Conservation (phyloP, 306 rosid species). For the Trifolium dubium region DNA sequence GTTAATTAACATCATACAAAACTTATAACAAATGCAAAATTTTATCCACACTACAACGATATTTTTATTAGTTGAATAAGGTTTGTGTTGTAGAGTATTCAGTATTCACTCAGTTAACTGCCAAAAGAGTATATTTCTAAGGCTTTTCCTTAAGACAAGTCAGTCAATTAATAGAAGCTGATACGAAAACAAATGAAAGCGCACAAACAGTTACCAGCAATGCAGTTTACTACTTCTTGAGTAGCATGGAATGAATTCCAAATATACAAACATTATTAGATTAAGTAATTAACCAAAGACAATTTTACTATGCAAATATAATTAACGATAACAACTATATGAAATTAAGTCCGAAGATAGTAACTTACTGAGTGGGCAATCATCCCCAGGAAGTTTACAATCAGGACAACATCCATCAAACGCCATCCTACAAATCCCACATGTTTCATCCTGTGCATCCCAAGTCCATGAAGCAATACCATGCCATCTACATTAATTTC, state of each 20-base stretch:
- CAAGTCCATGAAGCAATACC: constrained; percentile 94
- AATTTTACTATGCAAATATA: not conserved
- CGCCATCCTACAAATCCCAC: constrained; percentile 96
- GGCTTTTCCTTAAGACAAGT: not conserved
- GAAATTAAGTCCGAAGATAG: not conserved
- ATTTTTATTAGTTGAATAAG: not conserved
- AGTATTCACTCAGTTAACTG: not conserved
- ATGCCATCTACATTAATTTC: constrained; percentile 71
- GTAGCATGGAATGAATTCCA: constrained; percentile 7
- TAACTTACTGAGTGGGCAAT: constrained; percentile 84
- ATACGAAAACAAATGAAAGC: constrained; percentile 13
- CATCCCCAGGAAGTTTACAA: constrained; percentile 92
- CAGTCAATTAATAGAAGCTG: constrained; percentile 11
- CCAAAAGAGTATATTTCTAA: not conserved
- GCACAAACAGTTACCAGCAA: not conserved
- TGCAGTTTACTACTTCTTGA: constrained; percentile 5
- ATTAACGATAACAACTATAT: not conserved
- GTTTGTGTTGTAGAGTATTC: not conserved
- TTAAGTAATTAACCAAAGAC: constrained; percentile 1
- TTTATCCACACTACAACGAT: not conserved
- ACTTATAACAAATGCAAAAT: not conserved
- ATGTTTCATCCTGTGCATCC: constrained; percentile 91
- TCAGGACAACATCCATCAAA: constrained; percentile 96
- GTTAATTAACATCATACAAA: not conserved
- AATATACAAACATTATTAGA: constrained; percentile 12